Evolutionary conservation across 1,284 basidiomycete genomes (phyloP).

Genomic region (Marasmius oreades): DNA sequence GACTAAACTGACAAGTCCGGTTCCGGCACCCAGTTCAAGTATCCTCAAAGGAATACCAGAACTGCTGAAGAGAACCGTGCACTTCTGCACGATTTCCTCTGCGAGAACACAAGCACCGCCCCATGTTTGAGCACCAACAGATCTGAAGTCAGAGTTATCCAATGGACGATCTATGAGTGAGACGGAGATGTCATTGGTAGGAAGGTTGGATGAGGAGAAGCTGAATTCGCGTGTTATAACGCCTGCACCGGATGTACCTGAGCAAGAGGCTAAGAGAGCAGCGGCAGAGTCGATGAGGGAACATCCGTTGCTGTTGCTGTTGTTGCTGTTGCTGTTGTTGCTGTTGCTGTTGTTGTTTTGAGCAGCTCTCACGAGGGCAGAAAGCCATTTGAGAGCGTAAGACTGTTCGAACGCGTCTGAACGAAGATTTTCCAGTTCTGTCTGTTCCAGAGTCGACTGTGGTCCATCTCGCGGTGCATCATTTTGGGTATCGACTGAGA

Average conservation of each 20-base stretch:
- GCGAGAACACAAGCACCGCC: constrained; percentile 82
- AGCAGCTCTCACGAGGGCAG: constrained; percentile 41
- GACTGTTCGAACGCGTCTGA: constrained; percentile 65
- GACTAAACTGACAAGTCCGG: constrained; percentile 79
- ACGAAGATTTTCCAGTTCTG: constrained; percentile 23
- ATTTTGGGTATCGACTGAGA: background rate
- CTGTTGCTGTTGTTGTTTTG: constrained; percentile 17
- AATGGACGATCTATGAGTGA: constrained; percentile 69
- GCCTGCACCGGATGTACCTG: constrained; percentile 56
- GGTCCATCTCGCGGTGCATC: background rate
- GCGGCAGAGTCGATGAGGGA: constrained; percentile 50
- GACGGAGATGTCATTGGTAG: constrained; percentile 28
- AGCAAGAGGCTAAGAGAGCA: constrained; percentile 59
- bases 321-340: background rate
- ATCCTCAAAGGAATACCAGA: constrained; percentile 39
- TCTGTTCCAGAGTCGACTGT: background rate
- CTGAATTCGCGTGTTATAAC: constrained; percentile 33
- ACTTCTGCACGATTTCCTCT: constrained; percentile 66
- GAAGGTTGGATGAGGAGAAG: constrained; percentile 36
- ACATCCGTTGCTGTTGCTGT: constrained; percentile 14
- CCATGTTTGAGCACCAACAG: constrained; percentile 91
- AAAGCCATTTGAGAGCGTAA: constrained; percentile 71
- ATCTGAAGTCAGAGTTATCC: constrained; percentile 68
- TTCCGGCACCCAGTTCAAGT: constrained; percentile 86
- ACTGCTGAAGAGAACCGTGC: constrained; percentile 38